These are phyloP conservation scores for Aspergillus avenaceus DNA, from an alignment of 495 filamentous ascomycete genomes.

Conservation along the genomic window DNA sequence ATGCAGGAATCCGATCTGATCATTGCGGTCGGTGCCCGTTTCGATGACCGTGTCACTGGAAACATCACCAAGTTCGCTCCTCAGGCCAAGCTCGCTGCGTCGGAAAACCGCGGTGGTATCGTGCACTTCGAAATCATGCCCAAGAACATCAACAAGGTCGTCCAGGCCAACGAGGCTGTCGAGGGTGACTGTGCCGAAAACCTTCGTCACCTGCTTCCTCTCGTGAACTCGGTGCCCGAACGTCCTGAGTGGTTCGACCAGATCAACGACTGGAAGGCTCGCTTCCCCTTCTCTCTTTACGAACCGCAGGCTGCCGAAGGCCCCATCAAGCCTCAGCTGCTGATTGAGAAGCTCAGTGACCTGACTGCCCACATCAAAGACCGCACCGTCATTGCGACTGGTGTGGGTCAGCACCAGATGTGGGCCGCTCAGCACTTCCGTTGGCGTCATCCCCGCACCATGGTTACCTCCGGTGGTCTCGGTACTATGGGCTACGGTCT, in stretches of 20 bases:
- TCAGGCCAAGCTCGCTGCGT: constrained; percentile 50
- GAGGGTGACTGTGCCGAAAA: constrained; percentile 62
- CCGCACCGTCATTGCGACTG: constrained; percentile 79
- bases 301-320: constrained; percentile 65
- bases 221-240: constrained; percentile 55
- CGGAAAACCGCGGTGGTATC: constrained; percentile 55
- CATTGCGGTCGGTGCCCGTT: constrained; percentile 57
- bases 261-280: constrained; percentile 83
- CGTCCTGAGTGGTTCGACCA: constrained; percentile 83
- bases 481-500: constrained; percentile 96
- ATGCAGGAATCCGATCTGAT: constrained; percentile 64
- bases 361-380: constrained; percentile 71
- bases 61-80: constrained; percentile 53
- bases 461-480: constrained; percentile 88
- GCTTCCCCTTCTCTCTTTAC: constrained; percentile 73
- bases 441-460: constrained; percentile 79
- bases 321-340: constrained; percentile 81
- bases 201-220: constrained; percentile 67
- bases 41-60: constrained; percentile 59
- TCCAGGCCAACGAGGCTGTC: constrained; percentile 56
- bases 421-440: constrained; percentile 93
- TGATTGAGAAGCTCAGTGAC: constrained; percentile 78
- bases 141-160: constrained; percentile 63
- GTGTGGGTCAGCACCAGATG: constrained; percentile 97
- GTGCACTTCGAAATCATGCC: constrained; percentile 63